Base-by-base conservation (phyloP, 1,284 basidiomycete genomes). In the Irpex lacteus region DNA sequence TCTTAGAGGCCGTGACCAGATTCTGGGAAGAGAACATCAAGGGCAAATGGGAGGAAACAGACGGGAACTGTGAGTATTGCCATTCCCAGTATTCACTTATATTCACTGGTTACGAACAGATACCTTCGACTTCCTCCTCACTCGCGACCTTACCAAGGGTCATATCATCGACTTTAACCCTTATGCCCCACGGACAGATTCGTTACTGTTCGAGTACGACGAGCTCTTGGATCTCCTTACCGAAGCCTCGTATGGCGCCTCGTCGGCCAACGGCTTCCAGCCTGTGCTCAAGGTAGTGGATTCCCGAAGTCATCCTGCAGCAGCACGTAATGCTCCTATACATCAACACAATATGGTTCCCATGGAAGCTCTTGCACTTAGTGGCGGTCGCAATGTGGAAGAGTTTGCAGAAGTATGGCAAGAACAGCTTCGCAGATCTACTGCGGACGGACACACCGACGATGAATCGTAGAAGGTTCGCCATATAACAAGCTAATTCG, bases 311-410 rank as follows among this genome's bases (percentile, higher is more conserved):
- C 91, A 95, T 73, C 91, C 88, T 0, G 84, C 81, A 2, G 89
- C 85, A 0, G 82, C 77, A 37, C 79, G 82, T 60, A 92, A 87
- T 67, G 85, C 87, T 2, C 94, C 95, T 1, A 81, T 85, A 1
- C 84, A 95, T 72, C 90, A 92, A 68, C 90, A 93, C 71, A 98
- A 98, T 73, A 97, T 97, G 92, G 83, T 97, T 15, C 97, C 96
- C 2, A 82, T 93, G 49, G 96, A 98, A 72, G 91, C 94, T 11
- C 79, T 98, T 19, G 85, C 84, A 60, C 77, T 97, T 72, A 90
- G 92, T 69, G 84, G 83, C 60, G 95, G 95, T 2, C 81, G 83
- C 58, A 85, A 84, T 67, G 83, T 95, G 38, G 81, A 83, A 44
- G 89, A 92, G 65, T 96, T 98, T 74, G 84, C 86, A 4, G 78